Base-by-base conservation (phyloP, 2,329 filamentous ascomycete genomes). In the Xylaria polymorpha region DNA sequence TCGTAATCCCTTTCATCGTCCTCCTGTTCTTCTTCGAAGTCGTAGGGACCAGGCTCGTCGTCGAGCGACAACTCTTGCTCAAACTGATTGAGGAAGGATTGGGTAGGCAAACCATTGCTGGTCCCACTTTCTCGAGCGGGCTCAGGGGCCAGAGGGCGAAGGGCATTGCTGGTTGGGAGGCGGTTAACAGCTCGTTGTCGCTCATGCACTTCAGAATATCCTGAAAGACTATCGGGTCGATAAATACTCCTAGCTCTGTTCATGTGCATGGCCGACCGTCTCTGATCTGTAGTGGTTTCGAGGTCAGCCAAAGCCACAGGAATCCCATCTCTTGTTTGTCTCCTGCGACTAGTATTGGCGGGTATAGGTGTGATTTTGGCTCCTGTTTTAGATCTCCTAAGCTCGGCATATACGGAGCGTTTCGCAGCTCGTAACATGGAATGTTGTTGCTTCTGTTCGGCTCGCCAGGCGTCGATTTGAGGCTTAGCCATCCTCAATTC, bases 261-360 rank as follows among this genome's bases (percentile, higher is more conserved):
- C 20, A 50, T 53, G 22, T 66, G 44, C 64, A 71, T 57, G 25
- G 74, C 74, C 2, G 71, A 68, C 37, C 55, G 66, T 58, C 74
- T 71, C 43, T 73, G 73, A 15, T 65, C 66, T 39, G 72, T 72
- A 3, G 75, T 72, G 3, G 62, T 68, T 1, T 74, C 64, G 9
- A 39, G 41, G 29, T 74, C 70, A 15, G 72, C 61, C 51, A 75
- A 29, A 8, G 76, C 76, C 20, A 77, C 66, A 15, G 76, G 76
- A 44, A 78, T 75, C 8, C 75, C 75, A 48, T 75, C 39, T 57
- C 65, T 73, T 3, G 76, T 76, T 43, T 73, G 67, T 59, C 75
- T 71, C 53, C 25, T 60, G 57, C 63, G 56, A 6, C 32, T 44
- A 0, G 62, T 43, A 32, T 60, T 46, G 3, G 14, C 44, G 12